Evolutionary conservation across 768 basidiomycete genomes (phyloP).

Genomic region (Kwoniella europaea): DNA sequence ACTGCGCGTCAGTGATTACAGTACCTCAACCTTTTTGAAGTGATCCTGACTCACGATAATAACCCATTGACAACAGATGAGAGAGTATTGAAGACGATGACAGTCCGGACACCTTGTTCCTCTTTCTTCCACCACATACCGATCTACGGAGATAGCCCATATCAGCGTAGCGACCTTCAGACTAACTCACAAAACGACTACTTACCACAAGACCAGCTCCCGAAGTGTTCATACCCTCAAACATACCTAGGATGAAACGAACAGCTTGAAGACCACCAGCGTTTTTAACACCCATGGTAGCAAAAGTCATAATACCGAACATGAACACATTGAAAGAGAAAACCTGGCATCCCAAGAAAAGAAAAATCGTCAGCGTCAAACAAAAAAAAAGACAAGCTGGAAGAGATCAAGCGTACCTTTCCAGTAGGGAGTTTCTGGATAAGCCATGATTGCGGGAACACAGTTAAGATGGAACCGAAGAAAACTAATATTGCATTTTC

Average conservation of each 20-base stretch:
- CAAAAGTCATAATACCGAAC: constrained; percentile 38
- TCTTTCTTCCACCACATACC: constrained; percentile 41
- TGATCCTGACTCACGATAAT: constrained; percentile 18
- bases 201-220: constrained; percentile 31
- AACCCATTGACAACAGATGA: constrained; percentile 33
- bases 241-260: constrained; percentile 33
- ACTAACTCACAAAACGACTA: not conserved
- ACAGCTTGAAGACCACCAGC: constrained; percentile 28
- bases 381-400: too few species aligned
- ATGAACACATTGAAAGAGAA: constrained; percentile 38
- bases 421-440: constrained; percentile 27
- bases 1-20: not conserved
- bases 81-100: constrained; percentile 46
- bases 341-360: constrained; percentile 6
- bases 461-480: constrained; percentile 31
- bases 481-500: constrained; percentile 17
- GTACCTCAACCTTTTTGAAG: not conserved
- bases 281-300: constrained; percentile 29
- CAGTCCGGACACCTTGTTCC: constrained; percentile 42
- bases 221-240: constrained; percentile 29
- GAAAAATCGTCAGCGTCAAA: too few species aligned
- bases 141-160: constrained; percentile 6
- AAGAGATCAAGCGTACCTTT: constrained; percentile 17
- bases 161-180: too few species aligned
- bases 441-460: constrained; percentile 26